Base-by-base conservation (phyloP, 2,329 filamentous ascomycete species). In the Fusarium annulatum region DNA sequence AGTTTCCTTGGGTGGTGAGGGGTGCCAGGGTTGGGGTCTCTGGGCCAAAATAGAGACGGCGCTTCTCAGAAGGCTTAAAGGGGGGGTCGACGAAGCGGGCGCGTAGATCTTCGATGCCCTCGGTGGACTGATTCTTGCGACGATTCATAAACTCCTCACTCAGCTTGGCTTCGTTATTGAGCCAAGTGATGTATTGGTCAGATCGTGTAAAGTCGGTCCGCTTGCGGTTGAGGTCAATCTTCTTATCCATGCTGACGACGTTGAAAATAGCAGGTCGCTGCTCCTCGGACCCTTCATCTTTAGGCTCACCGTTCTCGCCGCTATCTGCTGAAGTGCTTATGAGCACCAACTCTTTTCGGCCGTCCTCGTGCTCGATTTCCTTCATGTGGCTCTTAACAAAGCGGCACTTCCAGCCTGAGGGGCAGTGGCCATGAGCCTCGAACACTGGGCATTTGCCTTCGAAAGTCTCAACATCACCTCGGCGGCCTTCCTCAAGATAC, bases 1-100 rank as follows among this genome's bases (percentile, higher is more conserved):
- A 87, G 78, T 99, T 99, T 51, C 96, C 96, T 83, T 98, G 96
- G 0, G 96, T 99, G 3, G 96, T 99, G 55, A 99, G 87, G 41
- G 96, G 96, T 9, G 96, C 96, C n/a, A 99, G 86, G 16, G 95
- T 90, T 1, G 96, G 96, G 4, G 96, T 99, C 81, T 98, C 96
- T 2, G 92, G 90, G 10, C 95, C 95, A 82, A 98, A 98, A 84
- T 99, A 98, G 63, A 99, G 87, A 57, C 92, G 91, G 65, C 96
- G 90, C 86, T 99, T 99, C 84, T 99, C 96, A 0, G 96, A 98
- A 4, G 96, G 91, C 79, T 93, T 90, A 79, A 98, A 91, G 0
- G 96, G 96, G 30, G 94, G 92, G 68, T 98, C 95, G n/a, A 90
- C 88, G 80, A 93, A 98, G 66, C 88, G 88, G 12, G 96, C 96